Evolutionary conservation across 1,139 yeast genomes (phyloP).

Genomic region (Protomyces macrosporus): DNA sequence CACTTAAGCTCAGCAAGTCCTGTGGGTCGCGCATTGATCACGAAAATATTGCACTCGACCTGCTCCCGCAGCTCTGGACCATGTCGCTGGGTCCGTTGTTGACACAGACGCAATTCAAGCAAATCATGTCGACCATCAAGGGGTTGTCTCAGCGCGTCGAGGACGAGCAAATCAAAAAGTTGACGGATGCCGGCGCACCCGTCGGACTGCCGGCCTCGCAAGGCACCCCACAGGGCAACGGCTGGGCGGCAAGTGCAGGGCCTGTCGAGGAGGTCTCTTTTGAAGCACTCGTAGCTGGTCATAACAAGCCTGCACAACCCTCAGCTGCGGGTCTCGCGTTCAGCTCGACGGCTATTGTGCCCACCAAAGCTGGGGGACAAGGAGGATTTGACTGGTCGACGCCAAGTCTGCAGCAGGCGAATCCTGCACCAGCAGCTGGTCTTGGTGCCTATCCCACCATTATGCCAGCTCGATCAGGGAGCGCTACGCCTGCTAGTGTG

Average conservation of each 20-base stretch:
- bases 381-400: slow-evolving; percentile 19
- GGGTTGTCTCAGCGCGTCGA: slow-evolving; percentile 42
- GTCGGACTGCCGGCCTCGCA: background rate
- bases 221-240: background rate
- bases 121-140: slow-evolving; percentile 41
- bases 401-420: background rate
- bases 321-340: background rate
- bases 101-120: slow-evolving; percentile 43
- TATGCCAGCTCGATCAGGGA: no score
- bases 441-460: background rate
- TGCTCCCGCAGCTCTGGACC: slow-evolving; percentile 50
- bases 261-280: slow-evolving; percentile 17
- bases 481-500: background rate
- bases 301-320: background rate
- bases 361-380: background rate
- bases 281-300: slow-evolving; percentile 16
- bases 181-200: slow-evolving; percentile 27
- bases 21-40: slow-evolving; percentile 41
- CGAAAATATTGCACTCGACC: slow-evolving; percentile 45
- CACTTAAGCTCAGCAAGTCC: slow-evolving; percentile 51
- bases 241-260: slow-evolving; percentile 2
- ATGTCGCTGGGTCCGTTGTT: slow-evolving; percentile 48
- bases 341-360: background rate
- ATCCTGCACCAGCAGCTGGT: background rate
- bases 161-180: slow-evolving; percentile 36